Evolutionary conservation across 139 green algal species (phyloP).

Genomic region (Gonium pectorale): DNA sequence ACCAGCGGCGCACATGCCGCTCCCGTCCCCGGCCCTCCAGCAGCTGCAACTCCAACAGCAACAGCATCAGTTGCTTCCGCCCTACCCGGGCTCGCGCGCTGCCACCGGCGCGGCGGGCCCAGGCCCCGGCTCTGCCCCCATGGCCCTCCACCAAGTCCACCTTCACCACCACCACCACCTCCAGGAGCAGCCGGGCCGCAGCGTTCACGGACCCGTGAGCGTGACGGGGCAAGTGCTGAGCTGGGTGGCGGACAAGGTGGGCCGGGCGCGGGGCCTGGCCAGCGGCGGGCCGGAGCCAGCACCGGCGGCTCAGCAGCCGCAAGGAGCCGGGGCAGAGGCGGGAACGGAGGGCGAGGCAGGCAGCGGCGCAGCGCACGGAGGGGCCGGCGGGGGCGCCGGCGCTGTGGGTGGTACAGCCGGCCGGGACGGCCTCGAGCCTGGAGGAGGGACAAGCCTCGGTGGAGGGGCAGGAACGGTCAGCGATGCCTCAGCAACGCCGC

Average conservation of each 20-base stretch:
- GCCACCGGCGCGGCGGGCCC: background rate
- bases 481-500: background rate
- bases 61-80: too few relatives aligned
- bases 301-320: background rate
- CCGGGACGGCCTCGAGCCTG: too few relatives aligned
- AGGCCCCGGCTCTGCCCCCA: background rate
- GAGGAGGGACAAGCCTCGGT: too few relatives aligned
- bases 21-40: background rate
- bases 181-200: background rate
- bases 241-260: background rate
- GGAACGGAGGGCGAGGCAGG: background rate
- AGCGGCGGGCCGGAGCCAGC: background rate
- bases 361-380: too few relatives aligned
- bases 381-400: too few relatives aligned
- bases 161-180: slow-evolving; percentile 33
- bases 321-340: background rate
- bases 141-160: slow-evolving; percentile 4
- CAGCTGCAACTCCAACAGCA: too few relatives aligned
- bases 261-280: background rate
- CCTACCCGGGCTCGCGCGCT: too few relatives aligned
- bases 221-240: background rate
- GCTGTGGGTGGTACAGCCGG: too few relatives aligned
- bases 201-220: background rate
- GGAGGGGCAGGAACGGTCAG: slow-evolving; percentile 4
- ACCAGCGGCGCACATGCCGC: too few relatives aligned